Evolutionary conservation across 352 stramenopile species (phyloP), one percentile per base, ranked within the genome.

Genomic region (Phytophthora aleatoria): DNA sequence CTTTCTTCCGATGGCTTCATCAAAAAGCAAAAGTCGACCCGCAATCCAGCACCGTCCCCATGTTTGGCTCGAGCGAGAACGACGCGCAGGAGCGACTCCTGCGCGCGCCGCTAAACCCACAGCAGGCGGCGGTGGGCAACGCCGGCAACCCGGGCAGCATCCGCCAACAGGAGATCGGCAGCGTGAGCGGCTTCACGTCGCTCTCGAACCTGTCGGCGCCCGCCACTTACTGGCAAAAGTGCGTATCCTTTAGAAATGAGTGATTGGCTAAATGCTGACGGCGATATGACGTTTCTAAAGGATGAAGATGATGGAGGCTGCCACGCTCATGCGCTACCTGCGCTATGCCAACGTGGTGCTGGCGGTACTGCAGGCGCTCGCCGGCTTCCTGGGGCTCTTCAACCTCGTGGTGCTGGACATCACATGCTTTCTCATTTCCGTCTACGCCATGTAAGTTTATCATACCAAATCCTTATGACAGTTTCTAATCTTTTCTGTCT

Each of bases 391-490:
- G 49, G 87, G 87, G 16, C 82, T 95, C 43, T 95, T 95, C 59
- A 86, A 95, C 61, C 74, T 95, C 64, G 79, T 91, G 48, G 75
- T 83, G 67, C 82, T 95, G 58, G 85, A 95, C 64, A 77, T 95
- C 68, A 95, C 87, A 61, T 92, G 80, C 69, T 95, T 95, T 56
- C 66, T 95, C 57, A 94, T 95, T 59, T 92, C 85, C 10, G 69
- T 91, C 64, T 95, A 95, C 71, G 80, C 85, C 68, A 90, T 95
- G 87, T 95, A 42, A n/a, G 60, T 39, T 43, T 13, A 45, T 49
- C 54, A 7, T 50, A 16, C 1, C 49, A 41, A 42, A 53, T 53
- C 28, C 12, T 27, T 20, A 41, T 42, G 35, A 41, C 6, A 38
- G 33, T 38, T 41, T 31, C 49, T n/a, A 31, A 43, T 16, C n/a